Evolutionary conservation across 306 rosid species (phyloP).

Genomic region (Lathyrus oleraceus): DNA sequence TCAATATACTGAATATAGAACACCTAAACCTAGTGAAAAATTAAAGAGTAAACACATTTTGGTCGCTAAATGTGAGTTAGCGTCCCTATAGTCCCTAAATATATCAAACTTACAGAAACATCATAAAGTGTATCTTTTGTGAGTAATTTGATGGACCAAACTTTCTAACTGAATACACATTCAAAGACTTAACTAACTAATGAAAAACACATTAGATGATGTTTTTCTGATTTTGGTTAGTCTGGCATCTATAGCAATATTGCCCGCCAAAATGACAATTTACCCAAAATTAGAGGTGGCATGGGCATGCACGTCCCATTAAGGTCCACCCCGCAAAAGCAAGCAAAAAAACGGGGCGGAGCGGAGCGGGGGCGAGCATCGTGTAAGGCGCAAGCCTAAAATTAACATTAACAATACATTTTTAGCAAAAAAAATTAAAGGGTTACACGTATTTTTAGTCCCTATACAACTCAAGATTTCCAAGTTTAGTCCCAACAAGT

Average conservation of each 20-base stretch:
- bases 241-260: neutral
- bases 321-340: no score
- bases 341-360: no score
- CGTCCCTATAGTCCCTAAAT: neutral
- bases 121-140: neutral
- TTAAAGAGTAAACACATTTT: neutral
- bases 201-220: neutral
- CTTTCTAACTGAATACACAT: neutral
- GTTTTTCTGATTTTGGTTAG: neutral
- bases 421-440: constrained; percentile 16
- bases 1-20: constrained; percentile 31
- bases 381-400: neutral
- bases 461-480: neutral
- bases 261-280: neutral
- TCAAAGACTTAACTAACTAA: neutral
- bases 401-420: neutral
- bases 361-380: no score
- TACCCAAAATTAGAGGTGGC: neutral
- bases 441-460: neutral
- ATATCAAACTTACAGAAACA: neutral
- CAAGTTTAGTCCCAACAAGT: neutral
- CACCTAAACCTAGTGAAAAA: constrained; percentile 13
- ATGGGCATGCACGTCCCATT: no score
- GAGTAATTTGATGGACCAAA: neutral
- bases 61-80: neutral